Base-by-base conservation (phyloP, 2,329 filamentous ascomycete species). In the Claviceps lovelessii region DNA sequence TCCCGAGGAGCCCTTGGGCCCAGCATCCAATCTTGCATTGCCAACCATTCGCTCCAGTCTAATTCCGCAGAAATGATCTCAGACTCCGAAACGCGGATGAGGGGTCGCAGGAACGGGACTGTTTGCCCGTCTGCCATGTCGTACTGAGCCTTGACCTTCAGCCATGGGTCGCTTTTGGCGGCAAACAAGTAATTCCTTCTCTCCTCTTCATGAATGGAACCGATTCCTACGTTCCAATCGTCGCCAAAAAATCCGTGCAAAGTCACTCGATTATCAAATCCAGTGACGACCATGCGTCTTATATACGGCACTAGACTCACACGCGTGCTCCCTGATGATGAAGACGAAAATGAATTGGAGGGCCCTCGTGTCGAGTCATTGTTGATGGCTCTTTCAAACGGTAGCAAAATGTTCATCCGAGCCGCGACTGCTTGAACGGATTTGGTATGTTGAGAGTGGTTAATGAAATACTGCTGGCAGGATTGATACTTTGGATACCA, bases 21-120 rank as follows among this genome's bases (percentile, higher is more conserved):
- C n/a, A 96, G 74, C 90, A 95, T 95, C 91, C 91, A 97, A 68
- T 96, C 91, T 69, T 95, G 89, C 88, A 96, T 94, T 13, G 88
- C 88, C 37, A 96, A 73, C 91, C 91, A 97, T 63, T 91, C 85
- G 66, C 89, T 94, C 93, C 93, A 98, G 57, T 78, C 83, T 58
- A 80, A 78, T 71, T 97, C 91, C 0, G 90, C 90, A 15, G 75
- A 79, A 58, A 87, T 80, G 58, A 97, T 88, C 72, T 97, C 93
- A 28, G 81, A 79, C 63, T 91, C 83, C 8, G 81, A 80, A 0
- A 86, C 83, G 54, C 83, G 80, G 62, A 86, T 83, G n/a, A 96
- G 72, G 5, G 91, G 90, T 60, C 84, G 83, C 62, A 97, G 73
- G 66, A 95, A 97, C 0, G 93, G 93, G 1, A 95, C 81, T 2